Evolutionary conservation across 2,329 filamentous ascomycete species (phyloP), one percentile per base, ranked within the genome.

Genomic region (Xylaria sp.): DNA sequence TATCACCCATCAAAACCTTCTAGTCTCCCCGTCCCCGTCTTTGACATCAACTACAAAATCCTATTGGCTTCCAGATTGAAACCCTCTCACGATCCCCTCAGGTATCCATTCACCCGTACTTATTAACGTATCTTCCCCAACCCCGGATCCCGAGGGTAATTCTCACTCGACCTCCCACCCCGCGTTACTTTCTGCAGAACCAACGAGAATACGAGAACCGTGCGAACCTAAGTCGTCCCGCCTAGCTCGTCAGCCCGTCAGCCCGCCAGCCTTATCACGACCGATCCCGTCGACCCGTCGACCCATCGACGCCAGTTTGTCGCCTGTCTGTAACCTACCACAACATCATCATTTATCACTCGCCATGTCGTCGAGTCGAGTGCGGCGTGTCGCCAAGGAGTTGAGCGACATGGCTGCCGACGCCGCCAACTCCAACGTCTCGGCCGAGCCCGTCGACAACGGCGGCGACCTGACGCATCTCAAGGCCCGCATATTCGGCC

Each of bases 401-500:
- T 85, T 96, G 65, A 82, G 84, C 70, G 93, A 95, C 77, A 93
- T 96, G 73, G 82, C 89, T 59, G 85, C 85, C 70, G 96, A 99
- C 78, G 63, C 72, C 85, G 82, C 79, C 65, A 88, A 89, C 70
- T 97, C 94, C 23, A 91, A 93, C 70, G 93, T 98, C 76, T 86
- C 86, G 37, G 93, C 92, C 15, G 84, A 89, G 63, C 86, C 90
- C 0, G 82, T 89, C 66, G 86, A 88, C 70, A 88, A 88, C 46
- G 68, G 51, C 56, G 87, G 89, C 72, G 92, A 94, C 80, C 84
- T 98, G 66, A 93, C 91, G 67, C 92, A 95, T 77, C 89, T 99
- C 71, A 90, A 90, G 74, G 96, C 95, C 67, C 88, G 89, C 66
- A 96, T 99, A 79, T 87, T 87, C 46, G 96, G 94, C 0, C 96